A percentile compares a stretch with the other conserved stretches of the same genome.
Evolutionary conservation across 2,329 filamentous ascomycete genomes (phyloP).

Genomic region (Colletotrichum zoysiae): DNA sequence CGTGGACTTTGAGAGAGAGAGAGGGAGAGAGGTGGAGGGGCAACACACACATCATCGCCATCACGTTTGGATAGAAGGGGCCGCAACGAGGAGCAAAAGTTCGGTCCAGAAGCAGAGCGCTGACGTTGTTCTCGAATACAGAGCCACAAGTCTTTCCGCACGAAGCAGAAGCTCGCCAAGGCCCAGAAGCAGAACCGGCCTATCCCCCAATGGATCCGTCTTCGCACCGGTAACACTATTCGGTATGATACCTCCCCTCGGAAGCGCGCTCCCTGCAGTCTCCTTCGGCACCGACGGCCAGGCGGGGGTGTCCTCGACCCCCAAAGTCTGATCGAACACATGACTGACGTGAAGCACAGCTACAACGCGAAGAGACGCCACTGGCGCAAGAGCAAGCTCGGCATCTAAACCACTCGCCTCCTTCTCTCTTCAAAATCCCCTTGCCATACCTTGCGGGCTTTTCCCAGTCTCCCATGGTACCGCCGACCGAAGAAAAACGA

Average conservation of each 20-base stretch:
- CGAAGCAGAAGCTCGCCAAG: constrained; percentile 99
- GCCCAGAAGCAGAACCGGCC: constrained; percentile 99
- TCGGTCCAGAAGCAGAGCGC: constrained; percentile 21
- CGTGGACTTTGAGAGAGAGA: not conserved
- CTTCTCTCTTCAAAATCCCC: constrained; percentile 50
- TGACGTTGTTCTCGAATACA: constrained; percentile 57
- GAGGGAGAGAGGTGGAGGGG: constrained; percentile 26
- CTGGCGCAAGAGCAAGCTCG: constrained; percentile 99
- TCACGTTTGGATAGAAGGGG: constrained; percentile 17
- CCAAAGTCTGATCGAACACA: not conserved
- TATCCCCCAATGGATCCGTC: constrained; percentile 99
- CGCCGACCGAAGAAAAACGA: constrained; percentile 36
- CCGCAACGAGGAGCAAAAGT: not conserved
- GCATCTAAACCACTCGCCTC: constrained; percentile 82
- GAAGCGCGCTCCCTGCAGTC: not conserved
- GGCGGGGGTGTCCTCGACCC: not conserved
- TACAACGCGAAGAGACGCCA: constrained; percentile 99
- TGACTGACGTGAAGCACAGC: constrained; percentile 63
- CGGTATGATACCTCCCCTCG: constrained; percentile 74
- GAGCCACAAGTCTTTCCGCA: constrained; percentile 99
- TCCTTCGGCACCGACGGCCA: not conserved
- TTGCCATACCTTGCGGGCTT: constrained; percentile 43
- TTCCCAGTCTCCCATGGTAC: constrained; percentile 42
- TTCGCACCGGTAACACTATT: constrained; percentile 99
- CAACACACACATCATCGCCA: constrained; percentile 26